Evolutionary conservation across 768 basidiomycete species (phyloP), one percentile per base, ranked within the genome.

Genomic region (Tricholomella constricta): DNA sequence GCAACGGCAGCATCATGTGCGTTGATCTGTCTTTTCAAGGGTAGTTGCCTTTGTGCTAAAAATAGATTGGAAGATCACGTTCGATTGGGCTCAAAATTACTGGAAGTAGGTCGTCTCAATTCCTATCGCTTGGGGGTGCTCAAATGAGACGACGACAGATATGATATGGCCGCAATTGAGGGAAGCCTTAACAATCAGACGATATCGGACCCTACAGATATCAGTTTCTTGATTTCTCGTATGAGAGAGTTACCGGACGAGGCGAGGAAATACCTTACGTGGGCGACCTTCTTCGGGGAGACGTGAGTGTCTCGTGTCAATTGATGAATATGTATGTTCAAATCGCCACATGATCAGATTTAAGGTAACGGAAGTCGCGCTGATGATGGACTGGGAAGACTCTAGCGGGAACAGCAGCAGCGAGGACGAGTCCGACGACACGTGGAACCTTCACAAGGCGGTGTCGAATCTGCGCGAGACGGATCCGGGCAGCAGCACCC

Each of bases 361-460:
- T 70, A 88, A 85, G 68, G 80, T 86, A 3, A 85, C 84, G 0
- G 88, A 90, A 62, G 82, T 89, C 27, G 81, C 84, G 4, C 69
- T 83, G 35, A 83, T 89, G 75, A 83, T 89, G 76, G 86, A 90
- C 60, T 84, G 83, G 77, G 86, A 88, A 65, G 82, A 84, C 54
- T 78, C 80, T 6, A 81, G 72, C 52, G 76, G 72, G 2, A 79
- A 77, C 47, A 77, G 76, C 27, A 74, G 76, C 31, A 75, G 76
- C 48, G 79, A 83, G 35, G 81, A 81, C 37, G 83, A 84, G 56
- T 53, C 54, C 15, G 75, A 80, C 27, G 78, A 80, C 36, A 72
- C 74, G 63, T 81, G 78, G 78, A 78, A 78, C 52, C 64, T 84
- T 27, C 77, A 78, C 43, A 79, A 79, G 60, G 76, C 80, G 2